Evolutionary conservation across 2,329 filamentous ascomycete genomes (phyloP).

Genomic region (Elsinoe necatrix): DNA sequence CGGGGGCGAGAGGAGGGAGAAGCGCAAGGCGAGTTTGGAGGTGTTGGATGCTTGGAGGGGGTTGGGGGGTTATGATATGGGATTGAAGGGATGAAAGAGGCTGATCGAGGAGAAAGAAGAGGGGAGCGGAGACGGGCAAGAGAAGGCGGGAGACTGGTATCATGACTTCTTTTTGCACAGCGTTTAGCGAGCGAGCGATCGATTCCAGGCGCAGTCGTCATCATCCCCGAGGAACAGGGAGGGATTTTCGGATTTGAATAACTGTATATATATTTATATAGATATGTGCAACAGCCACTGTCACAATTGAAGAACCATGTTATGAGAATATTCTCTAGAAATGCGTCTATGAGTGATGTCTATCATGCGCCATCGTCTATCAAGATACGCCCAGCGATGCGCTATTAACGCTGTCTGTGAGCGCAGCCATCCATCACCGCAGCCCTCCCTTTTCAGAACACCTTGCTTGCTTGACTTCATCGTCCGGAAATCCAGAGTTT

Average conservation of each 20-base stretch:
- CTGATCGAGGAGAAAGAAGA: neutral
- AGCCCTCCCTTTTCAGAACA: too few relatives aligned
- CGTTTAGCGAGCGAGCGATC: conserved; percentile 9
- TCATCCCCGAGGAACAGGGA: neutral
- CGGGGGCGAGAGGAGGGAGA: conserved; percentile 13
- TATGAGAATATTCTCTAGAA: neutral
- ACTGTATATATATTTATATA: conserved; percentile 2
- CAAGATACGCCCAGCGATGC: neutral
- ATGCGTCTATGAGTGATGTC: neutral
- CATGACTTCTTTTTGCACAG: neutral
- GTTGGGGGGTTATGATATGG: conserved; percentile 15
- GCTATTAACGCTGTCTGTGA: too few relatives aligned
- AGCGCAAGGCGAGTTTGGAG: conserved; percentile 16
- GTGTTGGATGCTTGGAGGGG: conserved; percentile 17
- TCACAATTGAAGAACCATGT: neutral
- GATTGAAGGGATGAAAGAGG: neutral
- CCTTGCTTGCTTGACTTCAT: too few relatives aligned
- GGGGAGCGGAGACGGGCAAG: too few relatives aligned
- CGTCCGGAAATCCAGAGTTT: too few relatives aligned
- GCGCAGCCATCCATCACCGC: too few relatives aligned
- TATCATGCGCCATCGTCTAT: neutral
- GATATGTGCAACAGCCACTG: neutral
- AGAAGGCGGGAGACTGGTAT: too few relatives aligned
- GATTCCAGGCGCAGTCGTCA: neutral
- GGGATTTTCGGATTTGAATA: neutral